Percentiles rank a stretch among this genome's conserved stretches.
phyloP scores from a whole-genome alignment of 1,284 basidiomycete genomes.

The Porogramme epimiltina region DNA sequence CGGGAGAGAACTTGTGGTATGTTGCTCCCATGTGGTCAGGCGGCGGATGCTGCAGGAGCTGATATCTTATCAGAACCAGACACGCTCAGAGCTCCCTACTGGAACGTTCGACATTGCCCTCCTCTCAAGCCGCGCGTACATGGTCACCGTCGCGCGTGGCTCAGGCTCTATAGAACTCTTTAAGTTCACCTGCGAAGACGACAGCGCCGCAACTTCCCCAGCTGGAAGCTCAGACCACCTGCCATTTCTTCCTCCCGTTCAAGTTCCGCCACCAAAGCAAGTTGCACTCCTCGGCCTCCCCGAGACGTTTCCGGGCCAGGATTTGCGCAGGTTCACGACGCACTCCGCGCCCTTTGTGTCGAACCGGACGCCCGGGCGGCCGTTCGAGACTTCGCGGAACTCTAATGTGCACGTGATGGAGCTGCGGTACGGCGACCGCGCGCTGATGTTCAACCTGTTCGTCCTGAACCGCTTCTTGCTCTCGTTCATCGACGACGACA shows the following conservation, averaged over 20 bases:
- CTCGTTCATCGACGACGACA: slow-evolving; percentile 26
- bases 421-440: slow-evolving; percentile 34
- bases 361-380: slow-evolving; percentile 27
- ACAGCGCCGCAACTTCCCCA: too few species aligned
- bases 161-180: slow-evolving; percentile 39
- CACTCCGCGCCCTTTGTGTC: slow-evolving; percentile 42
- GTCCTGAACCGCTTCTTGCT: slow-evolving; percentile 41
- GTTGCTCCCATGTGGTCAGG: slow-evolving; percentile 20
- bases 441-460: slow-evolving; percentile 34
- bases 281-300: slow-evolving; percentile 40
- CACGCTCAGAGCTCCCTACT: slow-evolving; percentile 28
- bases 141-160: slow-evolving; percentile 37
- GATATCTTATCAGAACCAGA: slow-evolving; percentile 22
- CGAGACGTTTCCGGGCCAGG: slow-evolving; percentile 13
- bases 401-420: slow-evolving; percentile 48
- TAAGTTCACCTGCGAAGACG: slow-evolving; percentile 27
- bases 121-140: slow-evolving; percentile 44
- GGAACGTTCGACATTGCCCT: slow-evolving; percentile 48
- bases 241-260: too few species aligned
- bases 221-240: too few species aligned
- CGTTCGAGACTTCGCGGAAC: slow-evolving; percentile 40
- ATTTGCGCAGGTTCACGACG: slow-evolving; percentile 20
- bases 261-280: slow-evolving; percentile 33
- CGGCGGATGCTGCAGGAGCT: neutral
- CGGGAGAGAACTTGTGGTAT: slow-evolving; percentile 45